These are phyloP conservation scores for Coelastrella sp. DNA, from an alignment of 139 green algal species.

Conservation along the genomic window DNA sequence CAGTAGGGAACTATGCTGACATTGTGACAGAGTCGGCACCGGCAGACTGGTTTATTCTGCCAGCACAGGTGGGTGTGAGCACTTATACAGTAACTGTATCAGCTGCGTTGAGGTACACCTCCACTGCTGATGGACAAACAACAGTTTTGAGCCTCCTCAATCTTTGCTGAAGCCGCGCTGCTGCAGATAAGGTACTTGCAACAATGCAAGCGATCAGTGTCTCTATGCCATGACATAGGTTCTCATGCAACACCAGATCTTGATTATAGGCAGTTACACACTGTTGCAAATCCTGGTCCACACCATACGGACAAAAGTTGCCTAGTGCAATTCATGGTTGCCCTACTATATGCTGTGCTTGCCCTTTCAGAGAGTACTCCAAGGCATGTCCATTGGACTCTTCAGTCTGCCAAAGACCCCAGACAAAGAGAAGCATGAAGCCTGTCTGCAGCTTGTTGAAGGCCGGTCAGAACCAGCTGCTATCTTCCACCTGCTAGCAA, in stretches of 20 bases:
- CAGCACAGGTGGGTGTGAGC: background rate
- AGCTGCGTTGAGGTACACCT: background rate
- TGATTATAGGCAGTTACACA: too few species aligned
- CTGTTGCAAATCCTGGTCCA: too few species aligned
- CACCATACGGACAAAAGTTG: background rate
- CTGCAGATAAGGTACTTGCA: too few species aligned
- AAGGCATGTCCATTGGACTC: background rate
- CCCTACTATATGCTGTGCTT: background rate
- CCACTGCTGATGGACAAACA: too few species aligned
- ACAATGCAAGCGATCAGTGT: too few species aligned
- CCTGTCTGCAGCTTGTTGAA: background rate
- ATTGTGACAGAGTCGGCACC: background rate
- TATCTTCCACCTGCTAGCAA: background rate
- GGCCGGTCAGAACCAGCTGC: background rate
- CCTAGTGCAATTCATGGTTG: background rate
- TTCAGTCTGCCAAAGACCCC: background rate
- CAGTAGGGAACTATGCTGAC: background rate
- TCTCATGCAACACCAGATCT: too few species aligned
- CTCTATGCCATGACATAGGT: too few species aligned
- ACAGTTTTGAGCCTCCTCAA: background rate
- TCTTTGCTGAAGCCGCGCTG: too few species aligned
- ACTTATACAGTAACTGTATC: background rate
- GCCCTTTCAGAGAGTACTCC: background rate
- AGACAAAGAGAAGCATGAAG: background rate
- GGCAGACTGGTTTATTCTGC: background rate